Base-by-base conservation (phyloP, 2,329 filamentous ascomycete species). In the Beauveria caledonica region DNA sequence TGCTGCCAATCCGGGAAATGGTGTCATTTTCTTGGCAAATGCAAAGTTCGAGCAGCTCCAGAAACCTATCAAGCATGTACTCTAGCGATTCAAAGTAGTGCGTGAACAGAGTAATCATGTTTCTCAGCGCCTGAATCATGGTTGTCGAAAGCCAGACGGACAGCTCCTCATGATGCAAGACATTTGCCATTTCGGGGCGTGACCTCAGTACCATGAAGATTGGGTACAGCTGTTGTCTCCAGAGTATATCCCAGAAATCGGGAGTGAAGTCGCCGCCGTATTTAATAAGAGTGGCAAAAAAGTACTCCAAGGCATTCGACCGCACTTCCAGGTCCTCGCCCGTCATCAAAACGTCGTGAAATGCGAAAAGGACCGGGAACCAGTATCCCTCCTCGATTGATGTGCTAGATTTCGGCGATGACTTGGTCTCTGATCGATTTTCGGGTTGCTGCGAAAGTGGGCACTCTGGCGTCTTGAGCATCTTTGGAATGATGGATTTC, bases 1-100 rank as follows among this genome's bases (percentile, higher is more conserved):
- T 99, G 77, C 93, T 97, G 57, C 94, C 94, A 68, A 99, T 99
- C 25, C 95, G 85, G 3, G 94, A 95, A 65, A 99, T 93, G 0
- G 95, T 99, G 69, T 99, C 94, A 68, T 99, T 99, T 71, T 99
- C 94, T 73, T 99, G 94, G 71, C 93, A 97, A 64, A 99, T 99
- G 71, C 94, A 99, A 11, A 99, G 83, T 3, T 91, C 92, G 11
- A 99, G 78, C 21, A 99, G 83, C 72, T 97, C 93, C 42, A 99
- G 77, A 73, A 99, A 97, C n/a, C 94, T 84, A 73, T 97, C 92
- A 19, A 99, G 83, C 94, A 99, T 99, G 71, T 96, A 96, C 75
- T 97, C 92, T 10, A 99, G 78, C 0, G 92, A 87, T 62, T 95
- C 90, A 65, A 99, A 99, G 74, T 97, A 99, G 74, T 99, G 95